phyloP scores from a whole-genome alignment of 139 green algal genomes.

The Mychonastes homosphaera region DNA sequence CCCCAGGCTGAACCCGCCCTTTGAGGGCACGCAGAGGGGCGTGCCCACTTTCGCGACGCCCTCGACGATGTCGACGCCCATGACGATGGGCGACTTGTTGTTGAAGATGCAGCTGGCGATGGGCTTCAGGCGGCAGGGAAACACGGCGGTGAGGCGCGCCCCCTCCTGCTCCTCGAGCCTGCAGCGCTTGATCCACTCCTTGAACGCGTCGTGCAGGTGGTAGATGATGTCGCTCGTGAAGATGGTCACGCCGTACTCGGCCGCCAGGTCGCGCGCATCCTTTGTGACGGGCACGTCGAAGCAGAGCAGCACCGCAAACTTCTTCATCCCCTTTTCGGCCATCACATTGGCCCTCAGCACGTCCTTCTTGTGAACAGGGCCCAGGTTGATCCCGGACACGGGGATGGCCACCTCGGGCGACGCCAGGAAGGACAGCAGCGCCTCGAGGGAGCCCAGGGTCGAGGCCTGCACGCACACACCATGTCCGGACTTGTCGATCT shows the following conservation, averaged over 20 bases:
- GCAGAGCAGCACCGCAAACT: slow-evolving; percentile 91
- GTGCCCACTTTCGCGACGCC: slow-evolving; percentile 42
- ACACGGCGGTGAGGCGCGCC: slow-evolving; percentile 71
- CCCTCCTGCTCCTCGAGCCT: slow-evolving; percentile 75
- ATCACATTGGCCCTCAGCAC: slow-evolving; percentile 95
- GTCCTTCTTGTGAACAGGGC: slow-evolving; percentile 91
- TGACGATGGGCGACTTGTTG: slow-evolving; percentile 93
- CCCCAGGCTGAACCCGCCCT: slow-evolving; percentile 75
- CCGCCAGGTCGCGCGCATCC: slow-evolving; percentile 52
- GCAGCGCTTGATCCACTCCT: slow-evolving; percentile 56
- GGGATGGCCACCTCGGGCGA: slow-evolving; percentile 67
- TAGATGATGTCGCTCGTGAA: slow-evolving; percentile 99
- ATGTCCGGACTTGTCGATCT: slow-evolving; percentile 73
- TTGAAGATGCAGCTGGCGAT: slow-evolving; percentile 95
- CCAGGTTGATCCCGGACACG: slow-evolving; percentile 90
- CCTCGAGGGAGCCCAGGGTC: slow-evolving; percentile 97
- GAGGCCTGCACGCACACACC: slow-evolving; percentile 91
- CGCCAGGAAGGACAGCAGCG: slow-evolving; percentile 90
- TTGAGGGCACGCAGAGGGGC: slow-evolving; percentile 31
- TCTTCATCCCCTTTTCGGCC: slow-evolving; percentile 78
- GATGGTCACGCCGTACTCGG: slow-evolving; percentile 72
- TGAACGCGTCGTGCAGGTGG: slow-evolving; percentile 94
- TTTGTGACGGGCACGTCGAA: slow-evolving; percentile 87
- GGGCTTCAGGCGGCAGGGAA: slow-evolving; percentile 73
- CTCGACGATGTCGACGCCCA: slow-evolving; percentile 78